Evolutionary conservation across 805 yeast species (phyloP).

Genomic region (Debaryomyces tyrocola): DNA sequence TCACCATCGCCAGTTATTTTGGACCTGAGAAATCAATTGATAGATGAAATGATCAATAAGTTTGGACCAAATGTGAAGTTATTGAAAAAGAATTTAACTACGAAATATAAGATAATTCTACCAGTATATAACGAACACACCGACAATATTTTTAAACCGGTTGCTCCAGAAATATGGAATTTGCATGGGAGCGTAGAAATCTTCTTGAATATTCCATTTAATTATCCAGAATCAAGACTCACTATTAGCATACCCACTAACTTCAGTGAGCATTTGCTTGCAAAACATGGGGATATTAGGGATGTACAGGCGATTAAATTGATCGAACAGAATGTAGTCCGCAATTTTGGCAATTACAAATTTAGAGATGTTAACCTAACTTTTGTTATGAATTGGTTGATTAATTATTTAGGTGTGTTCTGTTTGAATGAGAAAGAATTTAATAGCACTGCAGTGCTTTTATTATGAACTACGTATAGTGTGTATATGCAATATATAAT

Average conservation of each 20-base stretch:
- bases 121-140: slow-evolving; percentile 20
- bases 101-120: slow-evolving; percentile 30
- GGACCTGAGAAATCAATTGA: slow-evolving; percentile 13
- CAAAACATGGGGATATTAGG: slow-evolving; percentile 18
- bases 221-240: slow-evolving; percentile 28
- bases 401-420: slow-evolving; percentile 26
- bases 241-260: slow-evolving; percentile 26
- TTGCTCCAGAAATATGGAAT: slow-evolving; percentile 29
- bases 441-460: neutral
- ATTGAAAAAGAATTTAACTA: slow-evolving; percentile 21
- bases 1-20: slow-evolving; percentile 6
- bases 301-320: slow-evolving; percentile 19
- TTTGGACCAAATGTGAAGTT: slow-evolving; percentile 23
- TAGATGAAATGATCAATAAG: slow-evolving; percentile 29
- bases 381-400: slow-evolving; percentile 30
- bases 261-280: slow-evolving; percentile 29
- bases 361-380: slow-evolving; percentile 21
- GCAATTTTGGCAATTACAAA: slow-evolving; percentile 18
- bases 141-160: slow-evolving; percentile 3
- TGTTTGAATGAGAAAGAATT: slow-evolving; percentile 12
- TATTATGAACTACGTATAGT: neutral
- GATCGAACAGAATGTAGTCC: slow-evolving; percentile 26
- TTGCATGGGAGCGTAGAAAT: slow-evolving; percentile 26
- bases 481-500: slow-evolving; percentile 3
- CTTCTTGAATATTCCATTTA: slow-evolving; percentile 30